Conservation (phyloP, 176 grass and related monocot species). For the Oryza officinalis region DNA sequence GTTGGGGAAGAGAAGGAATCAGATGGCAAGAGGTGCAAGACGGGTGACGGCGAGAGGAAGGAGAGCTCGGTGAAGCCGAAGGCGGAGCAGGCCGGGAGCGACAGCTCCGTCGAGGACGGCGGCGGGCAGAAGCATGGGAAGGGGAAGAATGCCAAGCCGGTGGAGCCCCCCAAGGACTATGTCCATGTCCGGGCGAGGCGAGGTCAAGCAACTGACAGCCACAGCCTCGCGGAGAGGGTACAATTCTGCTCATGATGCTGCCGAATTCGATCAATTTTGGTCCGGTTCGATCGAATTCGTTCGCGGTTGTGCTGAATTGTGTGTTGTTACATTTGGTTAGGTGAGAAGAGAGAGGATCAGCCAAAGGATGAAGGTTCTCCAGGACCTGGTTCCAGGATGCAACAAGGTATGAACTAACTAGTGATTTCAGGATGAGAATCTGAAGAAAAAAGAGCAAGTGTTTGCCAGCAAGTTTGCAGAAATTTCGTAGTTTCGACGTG, state of each 20-base stretch:
- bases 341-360: constrained; percentile 90
- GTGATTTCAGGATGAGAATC: constrained; percentile 12
- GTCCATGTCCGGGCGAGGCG: constrained; percentile 96
- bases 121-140: constrained; percentile 53
- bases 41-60: constrained; percentile 13
- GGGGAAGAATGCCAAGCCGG: constrained; percentile 61
- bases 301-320: background rate
- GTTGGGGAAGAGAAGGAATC: constrained; percentile 44
- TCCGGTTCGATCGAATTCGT: background rate
- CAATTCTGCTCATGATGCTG: background rate
- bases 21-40: constrained; percentile 62
- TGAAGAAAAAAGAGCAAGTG: background rate
- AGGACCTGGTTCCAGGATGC: constrained; percentile 90
- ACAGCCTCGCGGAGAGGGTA: constrained; percentile 98
- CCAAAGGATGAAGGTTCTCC: constrained; percentile 88
- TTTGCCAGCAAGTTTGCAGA: background rate
- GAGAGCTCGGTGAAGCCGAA: constrained; percentile 46
- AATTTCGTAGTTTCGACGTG: constrained; percentile 6
- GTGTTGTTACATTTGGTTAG: constrained; percentile 38
- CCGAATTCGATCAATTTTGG: background rate
- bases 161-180: constrained; percentile 84
- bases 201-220: constrained; percentile 92
- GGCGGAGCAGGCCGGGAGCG: constrained; percentile 49
- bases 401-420: constrained; percentile 60
- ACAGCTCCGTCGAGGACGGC: constrained; percentile 59